Base-by-base conservation (phyloP, 495 filamentous ascomycete species). In the Aspergillus bridgeri region DNA sequence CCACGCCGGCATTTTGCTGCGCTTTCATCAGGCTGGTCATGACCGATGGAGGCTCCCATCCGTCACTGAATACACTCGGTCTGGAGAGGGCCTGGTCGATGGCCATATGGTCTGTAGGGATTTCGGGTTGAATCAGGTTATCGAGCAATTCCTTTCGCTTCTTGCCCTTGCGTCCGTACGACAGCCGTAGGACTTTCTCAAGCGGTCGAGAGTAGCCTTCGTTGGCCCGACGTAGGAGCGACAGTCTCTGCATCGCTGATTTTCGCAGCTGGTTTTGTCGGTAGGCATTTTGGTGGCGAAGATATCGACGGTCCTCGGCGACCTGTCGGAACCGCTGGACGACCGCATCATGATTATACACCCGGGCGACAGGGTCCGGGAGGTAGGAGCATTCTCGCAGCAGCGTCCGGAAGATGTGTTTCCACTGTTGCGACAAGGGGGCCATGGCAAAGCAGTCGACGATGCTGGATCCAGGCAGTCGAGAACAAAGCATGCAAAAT, bases 301-400 rank as follows among this genome's bases (percentile, higher is more conserved):
- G 21, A 43, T 45, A 22, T 56, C 48, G 27, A 27, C 13, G 17
- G 11, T 62, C 49, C 33, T 65, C 22, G 44, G 51, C 49, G 53
- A 66, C 54, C 25, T 65, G 65, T 25, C 78, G 78, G 62, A 81
- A 97, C 49, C 87, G 82, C 19, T 62, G 21, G 44, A 83, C 61
- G 58, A 91, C 78, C 60, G 86, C 75, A 18, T 76, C 60, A 58
- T 77, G 75, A 61, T 89, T 72, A 66, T 83, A 87, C 21, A 65
- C 62, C 43, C 86, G 85, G 24, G 88, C 88, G 50, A 82, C 65
- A 3, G 84, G 73, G 67, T 92, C 89, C 13, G 91, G 91, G 22
- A 98, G 85, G 67, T 96, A 96, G 56, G 87, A 85, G 22, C 85
- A 82, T 77, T 96, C 88, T 60, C 93, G 90, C 48, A 97, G 85